These are phyloP conservation scores for Aspergillus sp. DNA, from an alignment of 2,329 filamentous ascomycete genomes.

Conservation along the genomic window DNA sequence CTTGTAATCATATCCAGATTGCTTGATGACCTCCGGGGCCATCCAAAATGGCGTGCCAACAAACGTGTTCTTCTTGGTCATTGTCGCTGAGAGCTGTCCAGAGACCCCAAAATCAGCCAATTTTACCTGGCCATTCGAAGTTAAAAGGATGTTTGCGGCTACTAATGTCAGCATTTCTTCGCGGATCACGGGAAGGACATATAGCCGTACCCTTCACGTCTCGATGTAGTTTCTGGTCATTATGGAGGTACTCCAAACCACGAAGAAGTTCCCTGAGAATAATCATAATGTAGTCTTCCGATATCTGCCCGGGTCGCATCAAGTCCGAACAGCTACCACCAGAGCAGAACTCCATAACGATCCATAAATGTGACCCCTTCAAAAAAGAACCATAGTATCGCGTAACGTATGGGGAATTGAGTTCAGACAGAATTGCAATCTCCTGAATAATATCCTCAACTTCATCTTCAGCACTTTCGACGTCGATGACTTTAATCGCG, in stretches of 20 bases:
- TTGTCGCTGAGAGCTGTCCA: slow-evolving; percentile 89
- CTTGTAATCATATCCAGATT: slow-evolving; percentile 95
- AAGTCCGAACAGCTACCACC: slow-evolving; percentile 93
- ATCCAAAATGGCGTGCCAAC: slow-evolving; percentile 99
- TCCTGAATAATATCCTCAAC: slow-evolving; percentile 99
- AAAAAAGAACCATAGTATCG: slow-evolving; percentile 97
- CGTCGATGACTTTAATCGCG: slow-evolving; percentile 97
- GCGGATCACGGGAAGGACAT: neutral
- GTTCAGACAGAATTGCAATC: slow-evolving; percentile 91
- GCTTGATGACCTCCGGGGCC: slow-evolving; percentile 97
- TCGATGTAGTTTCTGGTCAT: slow-evolving; percentile 89
- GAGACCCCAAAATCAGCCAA: slow-evolving; percentile 96
- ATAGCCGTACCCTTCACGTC: slow-evolving; percentile 73
- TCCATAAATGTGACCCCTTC: slow-evolving; percentile 95
- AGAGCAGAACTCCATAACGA: slow-evolving; percentile 98
- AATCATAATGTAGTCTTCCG: slow-evolving; percentile 94
- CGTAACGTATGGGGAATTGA: slow-evolving; percentile 92
- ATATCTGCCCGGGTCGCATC: slow-evolving; percentile 85
- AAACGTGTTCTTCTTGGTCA: slow-evolving; percentile 99
- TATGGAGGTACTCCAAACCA: slow-evolving; percentile 86
- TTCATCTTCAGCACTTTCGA: slow-evolving; percentile 97
- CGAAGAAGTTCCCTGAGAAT: slow-evolving; percentile 83
- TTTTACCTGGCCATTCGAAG: slow-evolving; percentile 89
- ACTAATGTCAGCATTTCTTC: slow-evolving; percentile 10
- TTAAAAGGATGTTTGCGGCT: slow-evolving; percentile 89